Conservation (phyloP, 345 rosid genomes). For the Gynandropsis gynandra region DNA sequence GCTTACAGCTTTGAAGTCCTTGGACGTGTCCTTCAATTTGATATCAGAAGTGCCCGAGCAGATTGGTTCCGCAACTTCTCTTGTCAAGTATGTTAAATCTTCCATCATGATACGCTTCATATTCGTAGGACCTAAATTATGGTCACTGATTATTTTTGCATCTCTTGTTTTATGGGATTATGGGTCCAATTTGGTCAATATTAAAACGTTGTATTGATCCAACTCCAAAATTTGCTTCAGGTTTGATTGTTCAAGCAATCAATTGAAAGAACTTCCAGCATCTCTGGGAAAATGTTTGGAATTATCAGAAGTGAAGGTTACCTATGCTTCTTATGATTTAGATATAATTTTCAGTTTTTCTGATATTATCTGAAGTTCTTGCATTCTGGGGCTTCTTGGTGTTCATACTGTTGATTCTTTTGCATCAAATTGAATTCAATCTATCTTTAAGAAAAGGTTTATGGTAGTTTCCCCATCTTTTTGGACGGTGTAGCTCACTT, state of each 20-base stretch:
- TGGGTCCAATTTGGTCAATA: too few relatives aligned
- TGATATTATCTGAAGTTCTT: not conserved
- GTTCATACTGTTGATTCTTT: too few relatives aligned
- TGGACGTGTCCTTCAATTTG: slow-evolving; percentile 71
- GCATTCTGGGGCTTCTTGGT: too few relatives aligned
- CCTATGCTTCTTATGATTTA: slow-evolving; percentile 17
- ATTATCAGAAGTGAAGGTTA: slow-evolving; percentile 83
- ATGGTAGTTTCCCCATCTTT: too few relatives aligned
- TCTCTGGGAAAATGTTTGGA: slow-evolving; percentile 68
- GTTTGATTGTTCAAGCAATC: slow-evolving; percentile 82
- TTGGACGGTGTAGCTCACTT: too few relatives aligned
- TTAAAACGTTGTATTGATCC: slow-evolving; percentile 17
- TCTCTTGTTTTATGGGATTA: too few relatives aligned
- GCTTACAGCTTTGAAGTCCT: slow-evolving; percentile 70
- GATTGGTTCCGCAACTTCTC: slow-evolving; percentile 72
- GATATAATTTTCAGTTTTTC: slow-evolving; percentile 3
- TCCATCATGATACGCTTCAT: not conserved
- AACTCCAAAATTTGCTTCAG: slow-evolving; percentile 32
- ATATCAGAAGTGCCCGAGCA: slow-evolving; percentile 60
- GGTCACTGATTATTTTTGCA: too few relatives aligned
- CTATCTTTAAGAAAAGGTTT: too few relatives aligned
- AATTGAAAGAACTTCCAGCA: slow-evolving; percentile 63
- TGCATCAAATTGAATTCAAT: too few relatives aligned
- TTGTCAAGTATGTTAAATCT: slow-evolving; percentile 61
- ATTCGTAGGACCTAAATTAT: too few relatives aligned